Evolutionary conservation across 208 protist species (phyloP), one percentile per base, ranked within the genome.

Genomic region (Acanthamoeba rhysodes): DNA sequence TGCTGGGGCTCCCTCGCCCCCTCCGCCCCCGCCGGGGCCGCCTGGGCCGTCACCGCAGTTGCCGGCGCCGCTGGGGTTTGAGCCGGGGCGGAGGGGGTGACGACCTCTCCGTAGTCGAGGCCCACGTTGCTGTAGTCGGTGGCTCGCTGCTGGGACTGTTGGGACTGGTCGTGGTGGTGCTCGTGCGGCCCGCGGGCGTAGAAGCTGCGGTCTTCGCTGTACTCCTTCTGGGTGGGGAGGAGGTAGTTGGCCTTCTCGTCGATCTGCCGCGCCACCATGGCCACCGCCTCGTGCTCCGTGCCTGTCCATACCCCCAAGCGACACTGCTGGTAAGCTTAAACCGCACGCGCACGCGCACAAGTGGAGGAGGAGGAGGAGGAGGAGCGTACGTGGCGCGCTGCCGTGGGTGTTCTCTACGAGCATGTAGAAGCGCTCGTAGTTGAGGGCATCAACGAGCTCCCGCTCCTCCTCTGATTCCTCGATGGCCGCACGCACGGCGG

Each of bases 401-500:
- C 64, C 59, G 32, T 74, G 59, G 14, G 29, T 8, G n/a, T 93
- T 70, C 45, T 93, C 87, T 0, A 93, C 66, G 34, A 93, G 87
- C 20, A 76, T 53, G 24, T 29, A 74, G 34, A 70, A 93, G 66
- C 87, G 87, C 24, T 93, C 87, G n/a, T 78, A 93, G 37, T 93
- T 93, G 66, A 93, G 87, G 9, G 66, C 64, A 18, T 93, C 87
- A 12, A 29, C n/a, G 10, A 93, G 87, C 66, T 93, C 87, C 12
- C 59, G 57, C 66, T 93, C 87, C 22, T 93, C 87, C 16, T 93
- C 87, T 14, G 7, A 29, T 57, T 55, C 66, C 45, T 93, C 34
- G 18, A 93, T 93, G 41, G 37, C 66, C 20, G 57, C 64, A 4
- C 66, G 57, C 59, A 45, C 34, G 18, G 87, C 87, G 0, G 29